These are phyloP conservation scores for Ulota crispa DNA, from an alignment of 225 moss, liverwort and hornwort genomes.

Conservation along the genomic window DNA sequence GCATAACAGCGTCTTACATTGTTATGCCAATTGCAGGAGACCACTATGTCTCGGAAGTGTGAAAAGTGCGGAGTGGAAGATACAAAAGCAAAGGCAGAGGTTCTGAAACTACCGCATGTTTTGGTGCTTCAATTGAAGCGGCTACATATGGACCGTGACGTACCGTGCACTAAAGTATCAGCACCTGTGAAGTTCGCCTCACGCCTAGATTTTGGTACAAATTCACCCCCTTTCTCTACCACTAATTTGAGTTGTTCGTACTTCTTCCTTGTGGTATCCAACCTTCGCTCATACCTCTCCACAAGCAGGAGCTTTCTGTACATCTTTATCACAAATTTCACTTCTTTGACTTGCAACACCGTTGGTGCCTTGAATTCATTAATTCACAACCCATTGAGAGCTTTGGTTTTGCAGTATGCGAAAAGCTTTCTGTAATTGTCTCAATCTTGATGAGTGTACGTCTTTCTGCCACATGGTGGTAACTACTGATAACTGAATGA, in stretches of 20 bases:
- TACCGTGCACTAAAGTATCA: constrained; percentile 55
- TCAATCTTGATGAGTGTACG: neutral
- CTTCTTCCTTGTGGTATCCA: neutral
- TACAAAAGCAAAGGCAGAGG: constrained; percentile 36
- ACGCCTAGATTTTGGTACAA: constrained; percentile 51
- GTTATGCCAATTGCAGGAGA: constrained; percentile 34
- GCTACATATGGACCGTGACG: constrained; percentile 54
- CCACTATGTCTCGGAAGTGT: constrained; percentile 48
- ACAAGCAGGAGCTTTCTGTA: neutral
- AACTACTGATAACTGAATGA: neutral
- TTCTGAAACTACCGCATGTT: constrained; percentile 43
- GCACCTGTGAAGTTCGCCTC: constrained; percentile 49
- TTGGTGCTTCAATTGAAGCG: constrained; percentile 59
- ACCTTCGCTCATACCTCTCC: neutral
- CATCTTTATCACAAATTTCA: neutral
- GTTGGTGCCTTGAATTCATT: neutral
- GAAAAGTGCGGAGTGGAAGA: constrained; percentile 47
- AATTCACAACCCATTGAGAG: neutral
- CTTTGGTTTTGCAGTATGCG: neutral
- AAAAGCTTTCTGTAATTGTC: neutral
- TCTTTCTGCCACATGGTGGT: neutral
- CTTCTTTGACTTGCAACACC: neutral
- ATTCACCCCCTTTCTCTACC: neutral
- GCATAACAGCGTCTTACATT: neutral
- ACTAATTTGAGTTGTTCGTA: neutral